Conservation (phyloP, 116 monocot species). For the Phalaenopsis hybrid region DNA sequence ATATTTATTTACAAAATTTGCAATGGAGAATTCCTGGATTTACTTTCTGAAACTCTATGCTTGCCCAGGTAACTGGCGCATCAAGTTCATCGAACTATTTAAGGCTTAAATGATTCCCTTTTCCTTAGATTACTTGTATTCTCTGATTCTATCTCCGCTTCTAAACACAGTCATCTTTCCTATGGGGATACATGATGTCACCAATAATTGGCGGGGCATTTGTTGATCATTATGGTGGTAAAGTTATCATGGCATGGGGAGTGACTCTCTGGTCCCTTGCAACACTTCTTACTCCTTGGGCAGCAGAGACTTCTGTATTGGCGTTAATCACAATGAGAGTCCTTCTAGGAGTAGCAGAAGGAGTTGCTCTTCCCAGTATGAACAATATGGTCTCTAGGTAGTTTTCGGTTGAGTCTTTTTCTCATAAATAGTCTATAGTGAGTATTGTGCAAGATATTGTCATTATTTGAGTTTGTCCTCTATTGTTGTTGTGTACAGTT, state of each 20-base stretch:
- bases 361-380: constrained; percentile 94
- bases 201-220: constrained; percentile 83
- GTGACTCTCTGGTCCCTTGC: constrained; percentile 86
- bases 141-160: constrained; percentile 19
- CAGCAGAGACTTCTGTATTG: constrained; percentile 66
- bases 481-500: not conserved
- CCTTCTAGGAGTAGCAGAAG: constrained; percentile 80
- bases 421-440: not conserved
- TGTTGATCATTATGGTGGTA: constrained; percentile 86
- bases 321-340: constrained; percentile 61
- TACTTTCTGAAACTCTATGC: not conserved
- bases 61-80: not conserved
- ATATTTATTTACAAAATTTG: not conserved
- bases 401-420: not conserved
- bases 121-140: constrained; percentile 5
- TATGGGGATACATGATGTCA: constrained; percentile 90
- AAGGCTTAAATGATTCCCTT: constrained; percentile 2
- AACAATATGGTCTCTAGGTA: constrained; percentile 94
- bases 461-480: not conserved
- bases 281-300: constrained; percentile 90
- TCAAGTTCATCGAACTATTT: not conserved
- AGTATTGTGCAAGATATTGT: not conserved
- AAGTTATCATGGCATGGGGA: constrained; percentile 80
- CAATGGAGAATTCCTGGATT: not conserved
- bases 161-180: constrained; percentile 72